Percentiles rank a stretch among this genome's conserved stretches.
Conservation (phyloP, 1,284 basidiomycete species). For the Fomitopsis betulina region DNA sequence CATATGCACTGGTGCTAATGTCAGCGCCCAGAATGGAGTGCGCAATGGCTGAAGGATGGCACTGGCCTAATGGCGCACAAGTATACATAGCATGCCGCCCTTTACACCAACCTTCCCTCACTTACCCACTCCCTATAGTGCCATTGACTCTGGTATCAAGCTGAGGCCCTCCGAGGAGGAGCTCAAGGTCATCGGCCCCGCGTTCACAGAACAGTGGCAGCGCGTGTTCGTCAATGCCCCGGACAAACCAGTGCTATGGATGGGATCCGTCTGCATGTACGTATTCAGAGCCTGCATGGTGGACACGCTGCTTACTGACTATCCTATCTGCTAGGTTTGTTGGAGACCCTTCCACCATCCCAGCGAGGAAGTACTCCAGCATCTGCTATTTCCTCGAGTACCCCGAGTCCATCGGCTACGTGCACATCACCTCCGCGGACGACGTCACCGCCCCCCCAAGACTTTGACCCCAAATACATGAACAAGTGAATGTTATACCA, state of each 20-base stretch:
- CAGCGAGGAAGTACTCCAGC: slow-evolving; percentile 29
- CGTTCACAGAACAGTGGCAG: slow-evolving; percentile 40
- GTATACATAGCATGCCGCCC: slow-evolving; percentile 25
- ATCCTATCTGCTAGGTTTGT: slow-evolving; percentile 21
- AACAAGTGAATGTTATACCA: neutral
- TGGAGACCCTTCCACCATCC: slow-evolving; percentile 21
- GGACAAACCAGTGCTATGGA: slow-evolving; percentile 44
- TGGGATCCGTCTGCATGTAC: slow-evolving; percentile 22
- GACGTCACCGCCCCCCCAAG: slow-evolving; percentile 30
- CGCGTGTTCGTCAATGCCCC: slow-evolving; percentile 37
- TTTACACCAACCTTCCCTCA: slow-evolving; percentile 1
- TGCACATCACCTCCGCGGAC: slow-evolving; percentile 38
- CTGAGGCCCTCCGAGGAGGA: slow-evolving; percentile 41
- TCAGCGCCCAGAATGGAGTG: too few relatives aligned
- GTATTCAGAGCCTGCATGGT: neutral
- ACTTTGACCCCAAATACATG: slow-evolving; percentile 33
- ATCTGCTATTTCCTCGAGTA: slow-evolving; percentile 27
- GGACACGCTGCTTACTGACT: too few relatives aligned
- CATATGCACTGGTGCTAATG: neutral
- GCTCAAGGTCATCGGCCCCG: slow-evolving; percentile 38
- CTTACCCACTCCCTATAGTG: slow-evolving; percentile 22
- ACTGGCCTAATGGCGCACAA: slow-evolving; percentile 47
- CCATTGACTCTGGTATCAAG: slow-evolving; percentile 43
- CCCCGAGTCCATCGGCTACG: slow-evolving; percentile 27
- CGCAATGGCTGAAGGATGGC: slow-evolving; percentile 39